Evolutionary conservation across 441 rosid species (phyloP).

Genomic region (Hura crepitans): DNA sequence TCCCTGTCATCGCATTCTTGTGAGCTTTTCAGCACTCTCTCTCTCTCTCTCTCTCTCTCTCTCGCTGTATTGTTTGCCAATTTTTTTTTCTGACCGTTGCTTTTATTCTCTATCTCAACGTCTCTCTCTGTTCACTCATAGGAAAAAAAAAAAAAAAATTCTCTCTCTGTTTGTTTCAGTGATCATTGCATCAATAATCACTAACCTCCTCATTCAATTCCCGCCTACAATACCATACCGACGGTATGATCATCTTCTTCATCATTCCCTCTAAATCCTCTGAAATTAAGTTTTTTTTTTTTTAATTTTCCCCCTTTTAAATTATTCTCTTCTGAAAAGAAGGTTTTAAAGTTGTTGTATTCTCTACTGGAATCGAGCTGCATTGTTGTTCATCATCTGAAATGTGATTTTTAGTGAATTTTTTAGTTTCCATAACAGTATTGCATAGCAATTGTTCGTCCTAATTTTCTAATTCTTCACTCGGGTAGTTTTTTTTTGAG

Average conservation of each 20-base stretch:
- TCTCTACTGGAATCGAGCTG: too few relatives aligned
- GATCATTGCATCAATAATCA: not conserved
- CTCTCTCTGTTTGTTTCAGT: not conserved
- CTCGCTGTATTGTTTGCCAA: constrained; percentile 9
- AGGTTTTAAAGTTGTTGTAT: too few relatives aligned
- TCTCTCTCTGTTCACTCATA: constrained; percentile 2
- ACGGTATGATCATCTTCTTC: not conserved
- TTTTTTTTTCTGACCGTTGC: constrained; percentile 59
- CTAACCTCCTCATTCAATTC: not conserved
- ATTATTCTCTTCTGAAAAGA: too few relatives aligned
- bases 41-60: not conserved
- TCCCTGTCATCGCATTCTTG: constrained; percentile 18
- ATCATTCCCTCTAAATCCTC: not conserved
- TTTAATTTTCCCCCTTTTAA: not conserved
- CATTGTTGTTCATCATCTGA: too few relatives aligned
- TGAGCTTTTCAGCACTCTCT: constrained; percentile 6
- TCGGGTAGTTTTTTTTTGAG: not conserved
- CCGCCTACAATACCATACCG: not conserved
- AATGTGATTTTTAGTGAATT: not conserved
- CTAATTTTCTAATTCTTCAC: not conserved
- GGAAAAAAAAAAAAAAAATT: too few relatives aligned
- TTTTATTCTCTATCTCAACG: constrained; percentile 21
- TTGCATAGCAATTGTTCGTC: not conserved
- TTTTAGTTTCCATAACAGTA: not conserved
- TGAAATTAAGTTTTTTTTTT: not conserved